Base-by-base conservation (phyloP, 129 eudicot species). In the Artemisia annua region DNA sequence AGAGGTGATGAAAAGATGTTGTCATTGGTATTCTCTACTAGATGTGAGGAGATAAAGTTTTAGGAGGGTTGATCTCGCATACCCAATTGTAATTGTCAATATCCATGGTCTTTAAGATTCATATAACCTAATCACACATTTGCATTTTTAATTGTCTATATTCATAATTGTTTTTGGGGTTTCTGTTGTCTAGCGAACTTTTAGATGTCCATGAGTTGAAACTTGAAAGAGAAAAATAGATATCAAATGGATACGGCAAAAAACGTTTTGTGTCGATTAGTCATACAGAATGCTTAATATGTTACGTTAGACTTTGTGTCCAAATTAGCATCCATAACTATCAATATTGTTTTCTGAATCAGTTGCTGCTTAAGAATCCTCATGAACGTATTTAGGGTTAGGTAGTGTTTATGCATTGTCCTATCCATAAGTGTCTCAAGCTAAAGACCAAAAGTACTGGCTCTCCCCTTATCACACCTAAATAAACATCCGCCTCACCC, bases 321-420 rank as follows among this genome's bases (percentile, higher is more conserved):
- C 46, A 39, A 39, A 39, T 39, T 39, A 39, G 46, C 46, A 39
- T 39, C 46, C 46, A 39, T 39, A 39, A 39, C 15, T 22, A 14
- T 3, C 74, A 4, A 28, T 56, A 63, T 53, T 48, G 16, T 71
- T 59, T 61, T 32, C 75, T 12, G 30, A 68, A 56, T 58, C 30
- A 22, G 57, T 57, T 67, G 14, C 46, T 39, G 11, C 11, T 1
- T 39, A 7, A 39, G 46, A 8, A 26, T 17, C 26, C 8, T 65
- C 48, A 17, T 55, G 66, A 46, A 28, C 20, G 64, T 52, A 64
- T 49, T 11, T 44, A 35, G 20, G 35, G 54, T 28, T 28, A 26
- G 63, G 4, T 70, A 43, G 66, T 30, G 50, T 70, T 70, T 35
- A 54, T 70, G 66, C 54, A 19, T 71, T 57, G 43, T 35, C 9